Evolutionary conservation across 371 early-diverging fungal species (phyloP), one percentile per base, ranked within the genome.

Genomic region (Parasitella parasitica): DNA sequence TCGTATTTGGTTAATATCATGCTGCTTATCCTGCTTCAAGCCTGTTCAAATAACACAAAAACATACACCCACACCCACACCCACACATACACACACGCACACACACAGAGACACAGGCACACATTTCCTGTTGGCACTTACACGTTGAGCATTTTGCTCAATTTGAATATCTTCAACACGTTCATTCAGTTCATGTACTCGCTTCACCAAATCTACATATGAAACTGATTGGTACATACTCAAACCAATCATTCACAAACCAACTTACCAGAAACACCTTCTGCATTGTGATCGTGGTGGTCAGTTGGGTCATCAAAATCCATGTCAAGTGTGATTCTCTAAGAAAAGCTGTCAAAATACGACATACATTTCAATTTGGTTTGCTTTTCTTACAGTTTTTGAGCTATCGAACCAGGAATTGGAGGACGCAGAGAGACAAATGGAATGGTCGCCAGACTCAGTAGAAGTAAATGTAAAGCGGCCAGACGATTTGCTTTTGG

Each of bases 91-190:
- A n/a, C n/a, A n/a, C n/a, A n/a, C n/a, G n/a, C n/a, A n/a, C n/a
- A n/a, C n/a, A n/a, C n/a, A n/a, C n/a, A n/a, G n/a, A n/a, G n/a
- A n/a, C n/a, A n/a, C n/a, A n/a, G n/a, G n/a, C n/a, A n/a, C n/a
- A n/a, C n/a, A 35, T 35, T 35, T 35, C 35, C 12, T 8, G n/a
- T n/a, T n/a, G 16, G 4, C 13, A 83, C 85, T 76, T 86, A 92
- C 94, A 56, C 93, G 80, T 80, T 96, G 97, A 74, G 89, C 92
- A 49, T 84, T 78, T 78, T 96, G 95, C 72, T 97, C 97, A 39
- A 91, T 80, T 57, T 89, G 85, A 71, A 97, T 94, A 72, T 89
- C 90, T 59, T 84, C 78, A 38, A 95, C 86, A 60, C 90, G 90
- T 58, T 83, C 75, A 72, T 92, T 96, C 65, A 96, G 80, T 37